These are phyloP conservation scores for Coniochaeta sp. DNA, from an alignment of 2,329 filamentous ascomycete species.

Conservation along the genomic window DNA sequence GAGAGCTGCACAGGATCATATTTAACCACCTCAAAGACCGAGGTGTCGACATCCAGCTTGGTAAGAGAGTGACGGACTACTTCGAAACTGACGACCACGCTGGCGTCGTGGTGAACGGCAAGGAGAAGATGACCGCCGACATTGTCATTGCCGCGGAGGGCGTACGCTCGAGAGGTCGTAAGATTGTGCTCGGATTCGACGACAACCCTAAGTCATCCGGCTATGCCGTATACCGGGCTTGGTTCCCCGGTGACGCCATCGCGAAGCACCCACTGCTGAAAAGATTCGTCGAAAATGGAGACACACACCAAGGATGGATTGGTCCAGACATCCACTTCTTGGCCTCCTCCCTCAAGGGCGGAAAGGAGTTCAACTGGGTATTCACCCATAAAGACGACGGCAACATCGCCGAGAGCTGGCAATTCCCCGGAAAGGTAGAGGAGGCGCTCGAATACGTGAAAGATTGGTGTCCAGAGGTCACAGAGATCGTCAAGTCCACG, in stretches of 20 bases:
- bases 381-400: conserved; percentile 38
- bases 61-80: conserved; percentile 36
- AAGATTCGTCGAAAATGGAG: conserved; percentile 37
- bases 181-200: conserved; percentile 36
- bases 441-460: conserved; percentile 33
- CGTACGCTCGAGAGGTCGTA: conserved; percentile 36
- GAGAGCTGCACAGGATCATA: conserved; percentile 43
- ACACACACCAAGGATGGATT: conserved; percentile 44
- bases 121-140: conserved; percentile 25
- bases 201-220: conserved; percentile 33
- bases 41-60: conserved; percentile 40
- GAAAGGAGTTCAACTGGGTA: conserved; percentile 45
- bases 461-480: conserved; percentile 32
- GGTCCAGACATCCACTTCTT: conserved; percentile 45
- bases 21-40: conserved; percentile 41
- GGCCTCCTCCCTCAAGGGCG: conserved; percentile 42
- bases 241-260: conserved; percentile 36
- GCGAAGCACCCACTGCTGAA: conserved; percentile 35
- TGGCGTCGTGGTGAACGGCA: conserved; percentile 34
- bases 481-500: conserved; percentile 27
- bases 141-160: conserved; percentile 39
- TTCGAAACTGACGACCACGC: conserved; percentile 34
- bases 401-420: conserved; percentile 39
- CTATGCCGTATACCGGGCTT: conserved; percentile 37
- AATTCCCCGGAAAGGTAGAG: conserved; percentile 32